Evolutionary conservation across 345 rosid genomes (phyloP).

Genomic region (Adansonia digitata): DNA sequence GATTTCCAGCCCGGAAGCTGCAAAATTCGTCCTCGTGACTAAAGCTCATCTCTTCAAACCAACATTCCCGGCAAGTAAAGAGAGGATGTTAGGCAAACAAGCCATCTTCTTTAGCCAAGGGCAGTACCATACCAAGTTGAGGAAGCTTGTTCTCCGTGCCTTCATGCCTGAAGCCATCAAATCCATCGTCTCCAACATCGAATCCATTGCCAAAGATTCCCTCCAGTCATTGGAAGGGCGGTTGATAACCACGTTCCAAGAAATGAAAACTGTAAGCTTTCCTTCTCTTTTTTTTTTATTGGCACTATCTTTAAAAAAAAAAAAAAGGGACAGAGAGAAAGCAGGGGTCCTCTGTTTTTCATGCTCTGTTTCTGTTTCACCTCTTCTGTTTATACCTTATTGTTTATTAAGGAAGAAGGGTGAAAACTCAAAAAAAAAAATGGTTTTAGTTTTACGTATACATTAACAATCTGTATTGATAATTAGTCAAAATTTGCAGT

Average conservation of each 20-base stretch:
- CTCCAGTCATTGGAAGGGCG: slow-evolving; percentile 45
- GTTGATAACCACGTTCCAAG: slow-evolving; percentile 57
- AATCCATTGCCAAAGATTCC: slow-evolving; percentile 43
- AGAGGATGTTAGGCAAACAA: slow-evolving; percentile 76
- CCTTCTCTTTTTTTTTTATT: too few species aligned
- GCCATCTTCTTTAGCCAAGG: slow-evolving; percentile 91
- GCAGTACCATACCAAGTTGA: slow-evolving; percentile 60
- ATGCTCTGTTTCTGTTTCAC: slow-evolving; percentile 4
- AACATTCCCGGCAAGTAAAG: slow-evolving; percentile 83
- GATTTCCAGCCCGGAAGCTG: slow-evolving; percentile 86
- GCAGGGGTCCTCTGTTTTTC: slow-evolving; percentile 27
- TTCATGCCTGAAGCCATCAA: slow-evolving; percentile 62
- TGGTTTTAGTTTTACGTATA: too few species aligned
- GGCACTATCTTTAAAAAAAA: background rate
- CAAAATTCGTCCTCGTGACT: slow-evolving; percentile 64
- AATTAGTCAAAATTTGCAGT: too few species aligned
- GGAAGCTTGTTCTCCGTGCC: slow-evolving; percentile 80
- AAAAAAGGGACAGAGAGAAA: background rate
- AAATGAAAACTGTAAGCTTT: slow-evolving; percentile 77
- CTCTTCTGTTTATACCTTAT: background rate
- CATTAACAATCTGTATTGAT: too few species aligned
- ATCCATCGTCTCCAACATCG: slow-evolving; percentile 45
- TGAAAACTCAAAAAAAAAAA: too few species aligned
- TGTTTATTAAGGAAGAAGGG: too few species aligned
- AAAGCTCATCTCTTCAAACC: slow-evolving; percentile 78